Conservation (phyloP, 192 early-diverging fungal species). For the Coemansia asiatica region DNA sequence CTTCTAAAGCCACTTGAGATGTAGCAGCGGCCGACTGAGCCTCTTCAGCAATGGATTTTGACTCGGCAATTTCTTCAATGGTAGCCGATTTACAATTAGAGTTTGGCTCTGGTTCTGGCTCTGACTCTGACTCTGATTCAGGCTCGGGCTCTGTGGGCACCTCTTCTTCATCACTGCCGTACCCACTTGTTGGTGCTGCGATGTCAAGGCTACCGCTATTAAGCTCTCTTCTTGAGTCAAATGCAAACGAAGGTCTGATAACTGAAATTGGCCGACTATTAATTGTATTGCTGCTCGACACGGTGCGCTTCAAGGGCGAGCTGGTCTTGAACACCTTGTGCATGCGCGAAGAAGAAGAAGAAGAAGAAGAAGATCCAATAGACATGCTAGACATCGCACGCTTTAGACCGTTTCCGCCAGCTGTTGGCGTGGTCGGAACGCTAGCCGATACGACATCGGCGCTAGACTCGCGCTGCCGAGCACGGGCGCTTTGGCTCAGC, state of each 20-base stretch:
- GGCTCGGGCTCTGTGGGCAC: conserved; percentile 39
- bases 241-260: neutral
- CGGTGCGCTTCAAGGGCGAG: conserved; percentile 40
- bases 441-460: neutral
- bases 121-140: conserved; percentile 16
- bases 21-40: no score
- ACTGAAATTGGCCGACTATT: neutral
- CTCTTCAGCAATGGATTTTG: no score
- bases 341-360: neutral
- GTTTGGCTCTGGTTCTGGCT: neutral
- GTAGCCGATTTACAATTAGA: neutral
- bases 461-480: neutral
- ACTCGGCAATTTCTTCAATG: no score
- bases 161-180: conserved; percentile 24
- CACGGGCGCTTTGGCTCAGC: neutral
- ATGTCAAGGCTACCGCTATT: neutral
- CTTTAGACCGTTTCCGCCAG: neutral
- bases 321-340: conserved; percentile 1
- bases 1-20: no score
- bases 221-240: neutral
- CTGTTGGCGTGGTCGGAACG: neutral
- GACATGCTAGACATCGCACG: neutral
- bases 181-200: neutral
- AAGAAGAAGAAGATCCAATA: no score
- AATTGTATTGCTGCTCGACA: conserved; percentile 15